Conservation (phyloP, 306 rosid genomes). For the Vigna trinervia region DNA sequence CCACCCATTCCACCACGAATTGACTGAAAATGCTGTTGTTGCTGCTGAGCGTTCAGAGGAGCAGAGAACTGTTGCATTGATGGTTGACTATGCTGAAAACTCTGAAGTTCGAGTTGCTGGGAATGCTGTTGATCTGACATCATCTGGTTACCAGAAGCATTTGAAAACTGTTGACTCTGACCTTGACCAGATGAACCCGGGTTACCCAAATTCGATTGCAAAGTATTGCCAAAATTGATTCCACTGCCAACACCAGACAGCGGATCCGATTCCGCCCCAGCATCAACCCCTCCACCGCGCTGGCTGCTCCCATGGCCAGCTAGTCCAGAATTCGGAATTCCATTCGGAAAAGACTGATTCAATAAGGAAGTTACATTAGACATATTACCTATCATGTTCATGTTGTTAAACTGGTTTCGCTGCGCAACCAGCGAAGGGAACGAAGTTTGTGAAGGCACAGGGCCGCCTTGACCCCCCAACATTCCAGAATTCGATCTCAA, state of each 20-base stretch:
- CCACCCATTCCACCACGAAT: slow-evolving; percentile 72
- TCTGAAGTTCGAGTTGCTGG: slow-evolving; percentile 76
- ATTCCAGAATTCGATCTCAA: slow-evolving; percentile 89
- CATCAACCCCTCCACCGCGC: slow-evolving; percentile 63
- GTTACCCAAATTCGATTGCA: slow-evolving; percentile 68
- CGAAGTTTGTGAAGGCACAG: slow-evolving; percentile 68
- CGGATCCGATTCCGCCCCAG: slow-evolving; percentile 77
- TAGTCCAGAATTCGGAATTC: slow-evolving; percentile 73
- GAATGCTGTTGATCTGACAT: slow-evolving; percentile 80
- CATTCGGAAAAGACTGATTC: slow-evolving; percentile 80
- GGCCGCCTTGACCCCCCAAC: slow-evolving; percentile 83
- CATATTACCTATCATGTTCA: slow-evolving; percentile 82
- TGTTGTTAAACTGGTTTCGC: slow-evolving; percentile 67
- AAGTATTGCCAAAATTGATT: slow-evolving; percentile 67
- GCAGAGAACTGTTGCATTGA: slow-evolving; percentile 80
- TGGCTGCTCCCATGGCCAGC: slow-evolving; percentile 75
- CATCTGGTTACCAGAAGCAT: slow-evolving; percentile 70
- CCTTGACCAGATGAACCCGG: slow-evolving; percentile 77
- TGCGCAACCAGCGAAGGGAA: slow-evolving; percentile 78
- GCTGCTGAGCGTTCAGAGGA: slow-evolving; percentile 65
- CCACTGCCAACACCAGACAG: slow-evolving; percentile 76
- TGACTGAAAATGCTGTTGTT: slow-evolving; percentile 84
- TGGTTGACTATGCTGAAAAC: slow-evolving; percentile 81
- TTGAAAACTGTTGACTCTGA: slow-evolving; percentile 73
- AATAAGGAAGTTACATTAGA: slow-evolving; percentile 77